phyloP scores from a whole-genome alignment of 495 filamentous ascomycete species.

The Hypomontagnella monticulosa region DNA sequence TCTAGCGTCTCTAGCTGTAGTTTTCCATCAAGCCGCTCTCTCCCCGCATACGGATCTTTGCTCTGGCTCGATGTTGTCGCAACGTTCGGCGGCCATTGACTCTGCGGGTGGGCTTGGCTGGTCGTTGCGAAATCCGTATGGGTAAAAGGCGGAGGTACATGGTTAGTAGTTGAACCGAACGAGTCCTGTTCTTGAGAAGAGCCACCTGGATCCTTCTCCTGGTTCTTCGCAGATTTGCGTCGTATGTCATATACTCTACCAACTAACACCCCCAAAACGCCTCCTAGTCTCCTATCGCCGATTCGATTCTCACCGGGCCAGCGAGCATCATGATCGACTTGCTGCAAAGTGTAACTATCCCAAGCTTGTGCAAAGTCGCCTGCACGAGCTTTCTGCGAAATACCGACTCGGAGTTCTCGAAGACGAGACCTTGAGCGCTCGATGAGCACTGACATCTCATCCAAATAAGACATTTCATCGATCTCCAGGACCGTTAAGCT shows the following conservation, averaged over 20 bases:
- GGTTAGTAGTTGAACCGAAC: conserved; percentile 27
- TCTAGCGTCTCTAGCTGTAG: conserved; percentile 80
- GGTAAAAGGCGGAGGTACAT: neutral
- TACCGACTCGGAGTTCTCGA: conserved; percentile 81
- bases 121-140: neutral
- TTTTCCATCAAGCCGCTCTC: conserved; percentile 56
- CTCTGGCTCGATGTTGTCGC: neutral
- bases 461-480: conserved; percentile 86
- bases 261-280: conserved; percentile 77
- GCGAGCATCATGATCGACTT: conserved; percentile 64
- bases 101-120: conserved; percentile 16
- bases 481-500: conserved; percentile 88
- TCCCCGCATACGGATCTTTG: neutral
- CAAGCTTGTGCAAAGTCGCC: conserved; percentile 69
- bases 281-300: conserved; percentile 65
- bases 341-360: conserved; percentile 66
- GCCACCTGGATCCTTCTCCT: conserved; percentile 11
- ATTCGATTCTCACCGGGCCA: conserved; percentile 63
- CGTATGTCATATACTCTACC: conserved; percentile 71
- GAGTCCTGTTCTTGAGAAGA: conserved; percentile 2
- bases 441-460: conserved; percentile 87
- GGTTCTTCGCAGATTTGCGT: conserved; percentile 23
- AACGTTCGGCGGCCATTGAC: conserved; percentile 2
- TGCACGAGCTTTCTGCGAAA: conserved; percentile 67
- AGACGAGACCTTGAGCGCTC: conserved; percentile 74